Conservation (phyloP, 768 basidiomycete genomes). For the Rhodotorula taiwanensis region DNA sequence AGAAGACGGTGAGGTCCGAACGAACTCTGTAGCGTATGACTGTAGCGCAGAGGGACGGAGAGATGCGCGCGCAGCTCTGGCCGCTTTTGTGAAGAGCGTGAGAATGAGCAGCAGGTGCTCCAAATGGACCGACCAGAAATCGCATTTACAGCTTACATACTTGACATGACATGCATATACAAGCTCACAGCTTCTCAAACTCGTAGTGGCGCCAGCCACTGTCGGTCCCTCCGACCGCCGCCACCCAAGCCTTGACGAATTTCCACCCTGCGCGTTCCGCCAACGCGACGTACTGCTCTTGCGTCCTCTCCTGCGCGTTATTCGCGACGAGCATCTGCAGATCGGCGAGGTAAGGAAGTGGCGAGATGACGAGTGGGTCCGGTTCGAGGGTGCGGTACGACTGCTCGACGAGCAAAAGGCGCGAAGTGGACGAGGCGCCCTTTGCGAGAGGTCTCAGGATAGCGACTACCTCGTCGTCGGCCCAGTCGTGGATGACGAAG, state of each 20-base stretch:
- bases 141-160: no score
- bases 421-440: slow-evolving; percentile 51
- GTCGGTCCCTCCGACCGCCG: slow-evolving; percentile 1
- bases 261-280: slow-evolving; percentile 2
- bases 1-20: no score
- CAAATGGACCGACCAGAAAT: no score
- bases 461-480: slow-evolving; percentile 53
- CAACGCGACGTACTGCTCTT: slow-evolving; percentile 13
- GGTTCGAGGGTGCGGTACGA: slow-evolving; percentile 46
- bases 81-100: no score
- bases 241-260: slow-evolving; percentile 13
- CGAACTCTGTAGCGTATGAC: no score
- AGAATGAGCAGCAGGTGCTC: no score
- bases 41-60: no score
- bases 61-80: no score
- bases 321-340: slow-evolving; percentile 3
- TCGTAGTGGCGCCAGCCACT: slow-evolving; percentile 12
- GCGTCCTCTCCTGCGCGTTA: slow-evolving; percentile 20
- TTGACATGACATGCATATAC: no score
- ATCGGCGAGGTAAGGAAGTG: slow-evolving; percentile 12
- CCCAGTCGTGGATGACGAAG: slow-evolving; percentile 73
- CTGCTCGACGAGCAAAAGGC: slow-evolving; percentile 64
- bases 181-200: no score
- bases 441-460: slow-evolving; percentile 52
- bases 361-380: not conserved